These are phyloP conservation scores for Epichloe elymi DNA, from an alignment of 2,329 filamentous ascomycete species.

Conservation along the genomic window DNA sequence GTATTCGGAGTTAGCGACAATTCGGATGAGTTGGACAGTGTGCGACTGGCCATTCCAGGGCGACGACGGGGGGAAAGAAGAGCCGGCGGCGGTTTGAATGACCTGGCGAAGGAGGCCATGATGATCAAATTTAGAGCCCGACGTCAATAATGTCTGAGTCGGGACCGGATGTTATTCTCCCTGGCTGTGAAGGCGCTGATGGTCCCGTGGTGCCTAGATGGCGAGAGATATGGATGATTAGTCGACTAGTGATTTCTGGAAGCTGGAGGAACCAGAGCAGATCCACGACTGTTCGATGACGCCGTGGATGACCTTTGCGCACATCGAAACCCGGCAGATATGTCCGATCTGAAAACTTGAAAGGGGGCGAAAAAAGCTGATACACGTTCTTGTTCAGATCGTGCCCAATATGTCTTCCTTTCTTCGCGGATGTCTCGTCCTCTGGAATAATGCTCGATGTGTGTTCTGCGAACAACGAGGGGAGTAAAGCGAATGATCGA, in stretches of 20 bases:
- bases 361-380: not conserved
- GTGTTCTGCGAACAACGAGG: too few relatives aligned
- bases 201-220: not conserved
- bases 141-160: not conserved
- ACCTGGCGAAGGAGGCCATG: slow-evolving; percentile 37
- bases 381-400: not conserved
- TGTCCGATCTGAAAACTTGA: not conserved
- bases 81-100: slow-evolving; percentile 32
- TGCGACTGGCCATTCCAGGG: slow-evolving; percentile 29
- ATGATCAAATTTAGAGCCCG: not conserved
- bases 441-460: too few relatives aligned
- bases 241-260: not conserved
- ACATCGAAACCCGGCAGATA: not conserved
- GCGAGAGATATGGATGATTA: slow-evolving; percentile 1
- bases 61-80: slow-evolving; percentile 30
- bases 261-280: not conserved
- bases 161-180: not conserved
- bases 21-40: slow-evolving; percentile 34
- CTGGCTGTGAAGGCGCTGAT: not conserved
- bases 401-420: not conserved
- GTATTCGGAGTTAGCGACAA: slow-evolving; percentile 21
- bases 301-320: not conserved
- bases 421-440: too few relatives aligned
- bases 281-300: slow-evolving; percentile 1
- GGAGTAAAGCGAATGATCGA: too few relatives aligned